Evolutionary conservation across 1,284 basidiomycete genomes (phyloP), one percentile per base, ranked within the genome.

Genomic region (Cutaneotrichosporon cavernicola): DNA sequence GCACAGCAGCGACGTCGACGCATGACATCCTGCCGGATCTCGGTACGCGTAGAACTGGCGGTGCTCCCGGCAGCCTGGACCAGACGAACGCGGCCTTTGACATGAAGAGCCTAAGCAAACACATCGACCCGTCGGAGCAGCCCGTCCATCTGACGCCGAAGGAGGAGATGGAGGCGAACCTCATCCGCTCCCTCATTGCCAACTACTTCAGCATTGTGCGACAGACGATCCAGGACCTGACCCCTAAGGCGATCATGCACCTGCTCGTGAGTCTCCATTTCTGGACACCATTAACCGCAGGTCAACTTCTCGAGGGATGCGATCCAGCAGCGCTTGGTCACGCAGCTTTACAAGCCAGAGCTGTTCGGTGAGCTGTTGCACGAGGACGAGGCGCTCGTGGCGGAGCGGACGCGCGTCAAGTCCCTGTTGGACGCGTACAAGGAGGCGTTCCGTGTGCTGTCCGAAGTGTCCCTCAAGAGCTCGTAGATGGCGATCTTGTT

Each of bases 41-140:
- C 13, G 76, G 74, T 6, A 73, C 71, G 21, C 67, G 77, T 62
- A 61, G 76, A 43, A 68, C 67, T 13, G 56, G 71, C 52, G 60
- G 70, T 62, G 81, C 71, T 59, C 66, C 74, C 58, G 62, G 73
- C 85, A 85, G 86, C 51, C 85, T 90, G 58, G 91, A 93, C 73
- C 89, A 88, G 60, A 89, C 84, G 75, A 90, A 86, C 72, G 90
- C 94, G 56, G 94, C 92, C 46, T 98, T 88, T 80, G 95, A 99
- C 79, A 99, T 99, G 97, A 97, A 95, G 85, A 96, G 92, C 75
- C 84, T 99, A 57, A 93, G 95, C 65, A 95, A 90, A 82, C 96
- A 99, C 74, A 90, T 96, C 66, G 92, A 95, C 81, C 89, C 89
- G 6, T 82, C 85, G 6, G 90, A 90, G 55, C 76, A 68, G 78